Percentiles rank a stretch among this genome's conserved stretches.
Evolutionary conservation across 2,329 filamentous ascomycete species (phyloP).

Genomic region (Trichoderma guizhouense): DNA sequence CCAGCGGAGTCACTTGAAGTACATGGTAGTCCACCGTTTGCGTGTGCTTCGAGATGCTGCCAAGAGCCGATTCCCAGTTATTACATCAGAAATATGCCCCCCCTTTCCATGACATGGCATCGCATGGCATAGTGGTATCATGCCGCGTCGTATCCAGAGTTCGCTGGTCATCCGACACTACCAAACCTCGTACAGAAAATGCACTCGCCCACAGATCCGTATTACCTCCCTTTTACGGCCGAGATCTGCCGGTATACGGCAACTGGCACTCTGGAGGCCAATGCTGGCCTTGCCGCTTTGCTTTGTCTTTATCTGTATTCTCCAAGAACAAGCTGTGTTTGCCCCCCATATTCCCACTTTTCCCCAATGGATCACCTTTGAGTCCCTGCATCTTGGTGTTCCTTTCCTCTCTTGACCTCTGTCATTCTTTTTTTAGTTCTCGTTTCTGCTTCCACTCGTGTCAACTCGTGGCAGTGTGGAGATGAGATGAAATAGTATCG

Average conservation of each 20-base stretch:
- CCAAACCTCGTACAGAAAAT: slow-evolving; percentile 13
- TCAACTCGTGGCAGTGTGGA: background rate
- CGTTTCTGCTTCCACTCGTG: background rate
- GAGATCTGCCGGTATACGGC: slow-evolving; percentile 5
- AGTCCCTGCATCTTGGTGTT: background rate
- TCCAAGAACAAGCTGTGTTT: background rate
- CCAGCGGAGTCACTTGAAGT: background rate
- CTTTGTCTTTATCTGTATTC: background rate
- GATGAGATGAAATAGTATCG: background rate
- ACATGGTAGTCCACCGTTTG: background rate
- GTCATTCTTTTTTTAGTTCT: background rate
- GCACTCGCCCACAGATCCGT: background rate
- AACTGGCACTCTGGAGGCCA: background rate
- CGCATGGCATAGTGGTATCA: slow-evolving; percentile 8
- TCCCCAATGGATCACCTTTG: background rate
- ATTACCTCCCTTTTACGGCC: slow-evolving; percentile 12
- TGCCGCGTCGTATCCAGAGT: slow-evolving; percentile 8
- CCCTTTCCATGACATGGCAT: background rate
- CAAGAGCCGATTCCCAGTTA: background rate
- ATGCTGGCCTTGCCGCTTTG: background rate
- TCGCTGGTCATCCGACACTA: slow-evolving; percentile 10
- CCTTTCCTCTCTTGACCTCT: background rate
- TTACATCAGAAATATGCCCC: background rate
- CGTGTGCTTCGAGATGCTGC: background rate
- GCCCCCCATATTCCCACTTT: background rate